These are phyloP conservation scores for Fraxinus greggii DNA, from an alignment of 305 asterid species.

Conservation along the genomic window DNA sequence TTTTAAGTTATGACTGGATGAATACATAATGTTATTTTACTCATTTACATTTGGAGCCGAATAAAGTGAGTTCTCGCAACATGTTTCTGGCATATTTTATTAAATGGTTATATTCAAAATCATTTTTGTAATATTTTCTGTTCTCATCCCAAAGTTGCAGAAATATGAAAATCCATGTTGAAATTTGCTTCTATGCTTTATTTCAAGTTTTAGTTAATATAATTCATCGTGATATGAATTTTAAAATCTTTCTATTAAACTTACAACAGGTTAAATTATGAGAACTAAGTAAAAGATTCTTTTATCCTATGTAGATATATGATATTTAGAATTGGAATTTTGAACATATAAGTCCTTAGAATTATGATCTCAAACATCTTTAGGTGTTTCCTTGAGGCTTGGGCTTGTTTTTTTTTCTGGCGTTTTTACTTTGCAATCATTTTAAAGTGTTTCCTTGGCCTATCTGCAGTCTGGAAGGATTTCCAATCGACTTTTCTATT, in stretches of 20 bases:
- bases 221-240: neutral
- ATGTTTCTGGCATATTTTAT: neutral
- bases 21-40: neutral
- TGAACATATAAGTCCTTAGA: neutral
- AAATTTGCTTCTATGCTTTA: neutral
- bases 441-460: neutral
- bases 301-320: neutral
- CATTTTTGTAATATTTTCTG: neutral
- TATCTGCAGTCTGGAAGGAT: slow-evolving; percentile 70
- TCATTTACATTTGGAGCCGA: slow-evolving; percentile 1
- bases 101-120: neutral
- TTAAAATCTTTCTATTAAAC: neutral
- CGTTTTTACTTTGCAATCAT: neutral
- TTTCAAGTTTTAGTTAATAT: neutral
- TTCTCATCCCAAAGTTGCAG: neutral
- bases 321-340: neutral
- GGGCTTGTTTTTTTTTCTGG: slow-evolving; percentile 2
- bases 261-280: neutral
- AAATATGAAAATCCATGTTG: neutral
- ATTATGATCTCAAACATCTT: neutral
- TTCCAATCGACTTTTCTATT: slow-evolving; percentile 81
- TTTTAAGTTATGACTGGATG: neutral
- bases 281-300: neutral
- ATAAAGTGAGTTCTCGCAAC: slow-evolving; percentile 1
- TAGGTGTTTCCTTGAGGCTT: slow-evolving; percentile 17